Evolutionary conservation across 768 basidiomycete genomes (phyloP).

Genomic region (Leccinum longicurvipes): DNA sequence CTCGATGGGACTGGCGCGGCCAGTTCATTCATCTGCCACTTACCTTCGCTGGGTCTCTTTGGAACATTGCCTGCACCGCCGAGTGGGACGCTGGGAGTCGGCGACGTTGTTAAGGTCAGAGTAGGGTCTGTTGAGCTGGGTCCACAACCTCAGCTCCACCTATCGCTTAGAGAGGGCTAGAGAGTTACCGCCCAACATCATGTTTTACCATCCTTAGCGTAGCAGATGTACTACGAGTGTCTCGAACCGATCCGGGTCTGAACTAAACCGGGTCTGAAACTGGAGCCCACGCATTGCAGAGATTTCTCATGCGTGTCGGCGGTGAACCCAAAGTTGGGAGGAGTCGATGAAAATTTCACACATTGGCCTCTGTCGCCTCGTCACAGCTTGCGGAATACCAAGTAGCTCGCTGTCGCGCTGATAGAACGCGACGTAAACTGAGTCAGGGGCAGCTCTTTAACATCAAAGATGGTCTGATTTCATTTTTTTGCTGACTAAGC

Average conservation of each 20-base stretch:
- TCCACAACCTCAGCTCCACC: slow-evolving; percentile 23
- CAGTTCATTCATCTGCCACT: slow-evolving; percentile 21
- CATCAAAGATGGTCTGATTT: slow-evolving; percentile 17
- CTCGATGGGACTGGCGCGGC: slow-evolving; percentile 10
- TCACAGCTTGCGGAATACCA: too few relatives aligned
- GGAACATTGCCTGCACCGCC: slow-evolving; percentile 14
- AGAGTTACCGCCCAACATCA: background rate
- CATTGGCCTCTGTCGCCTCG: background rate
- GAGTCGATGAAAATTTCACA: background rate
- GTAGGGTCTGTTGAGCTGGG: slow-evolving; percentile 31
- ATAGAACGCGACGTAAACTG: too few relatives aligned
- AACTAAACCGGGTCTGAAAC: background rate
- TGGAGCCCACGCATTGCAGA: background rate
- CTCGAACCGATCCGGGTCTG: too few relatives aligned
- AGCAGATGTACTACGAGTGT: too few relatives aligned
- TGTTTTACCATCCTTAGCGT: background rate
- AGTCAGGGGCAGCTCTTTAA: too few relatives aligned
- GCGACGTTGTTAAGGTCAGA: slow-evolving; percentile 25
- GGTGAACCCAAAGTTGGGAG: too few relatives aligned
- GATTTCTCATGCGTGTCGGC: background rate
- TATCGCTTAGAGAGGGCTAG: slow-evolving; percentile 13
- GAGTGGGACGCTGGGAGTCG: slow-evolving; percentile 17
- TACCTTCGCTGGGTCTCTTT: slow-evolving; percentile 25
- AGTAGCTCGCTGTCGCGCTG: too few relatives aligned
- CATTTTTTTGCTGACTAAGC: slow-evolving; percentile 24